Conservation (phyloP, 768 basidiomycete genomes). For the Tricholoma terreum region DNA sequence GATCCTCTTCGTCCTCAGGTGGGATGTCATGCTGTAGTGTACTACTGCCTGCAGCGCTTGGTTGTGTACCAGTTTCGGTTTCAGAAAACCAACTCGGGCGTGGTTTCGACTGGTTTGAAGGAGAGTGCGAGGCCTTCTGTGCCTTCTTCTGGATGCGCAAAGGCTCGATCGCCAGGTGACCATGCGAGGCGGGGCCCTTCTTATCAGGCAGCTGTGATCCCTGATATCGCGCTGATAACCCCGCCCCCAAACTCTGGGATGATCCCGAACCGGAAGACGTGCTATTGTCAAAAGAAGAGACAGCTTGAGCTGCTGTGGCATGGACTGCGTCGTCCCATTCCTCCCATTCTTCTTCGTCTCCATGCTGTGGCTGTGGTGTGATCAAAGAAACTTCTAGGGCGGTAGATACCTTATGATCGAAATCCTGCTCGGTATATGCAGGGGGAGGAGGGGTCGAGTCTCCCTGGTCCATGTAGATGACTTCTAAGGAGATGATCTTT, state of each 20-base stretch:
- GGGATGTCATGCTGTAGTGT: constrained; percentile 8
- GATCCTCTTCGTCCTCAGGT: constrained; percentile 20
- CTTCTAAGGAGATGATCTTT: background rate
- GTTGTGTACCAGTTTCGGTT: background rate
- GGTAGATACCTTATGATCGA: constrained; percentile 50
- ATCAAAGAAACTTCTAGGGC: constrained; percentile 39
- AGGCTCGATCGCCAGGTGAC: constrained; percentile 24
- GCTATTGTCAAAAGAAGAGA: background rate
- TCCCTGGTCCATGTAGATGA: background rate
- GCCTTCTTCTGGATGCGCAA: constrained; percentile 34
- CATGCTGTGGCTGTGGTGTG: constrained; percentile 20
- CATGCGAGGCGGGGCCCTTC: background rate
- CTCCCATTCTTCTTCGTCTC: constrained; percentile 44
- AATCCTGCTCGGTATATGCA: constrained; percentile 46
- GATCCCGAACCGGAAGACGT: background rate
- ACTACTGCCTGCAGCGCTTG: background rate
- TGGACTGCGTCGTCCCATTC: constrained; percentile 45
- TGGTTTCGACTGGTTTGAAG: constrained; percentile 10
- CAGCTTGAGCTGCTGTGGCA: constrained; percentile 26
- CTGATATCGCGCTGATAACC: constrained; percentile 3
- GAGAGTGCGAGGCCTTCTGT: background rate
- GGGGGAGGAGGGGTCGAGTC: constrained; percentile 32
- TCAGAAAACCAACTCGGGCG: background rate
- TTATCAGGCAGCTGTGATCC: constrained; percentile 5
- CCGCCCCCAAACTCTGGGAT: background rate